phyloP scores from a whole-genome alignment of 352 stramenopile genomes.

The Phytophthora capsici region DNA sequence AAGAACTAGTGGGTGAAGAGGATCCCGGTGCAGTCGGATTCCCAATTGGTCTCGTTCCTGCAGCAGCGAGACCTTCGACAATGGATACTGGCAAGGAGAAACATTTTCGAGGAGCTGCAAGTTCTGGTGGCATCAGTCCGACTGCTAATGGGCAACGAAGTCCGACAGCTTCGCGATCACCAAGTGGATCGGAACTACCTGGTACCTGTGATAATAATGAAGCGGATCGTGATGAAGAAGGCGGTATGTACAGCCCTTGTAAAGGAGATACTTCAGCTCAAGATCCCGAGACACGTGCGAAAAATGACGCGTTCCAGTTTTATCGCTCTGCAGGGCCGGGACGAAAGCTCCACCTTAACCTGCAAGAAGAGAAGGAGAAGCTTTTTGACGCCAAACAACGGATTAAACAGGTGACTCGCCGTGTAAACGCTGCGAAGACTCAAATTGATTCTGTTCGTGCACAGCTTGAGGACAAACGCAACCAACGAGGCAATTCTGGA shows the following conservation, averaged over 20 bases:
- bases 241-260: conserved; percentile 8
- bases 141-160: conserved; percentile 37
- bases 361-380: conserved; percentile 81
- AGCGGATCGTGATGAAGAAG: conserved; percentile 33
- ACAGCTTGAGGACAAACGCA: conserved; percentile 74
- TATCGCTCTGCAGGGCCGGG: conserved; percentile 63
- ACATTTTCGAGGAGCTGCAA: conserved; percentile 12
- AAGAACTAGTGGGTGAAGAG: conserved; percentile 65
- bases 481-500: conserved; percentile 24
- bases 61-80: conserved; percentile 62
- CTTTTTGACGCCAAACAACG: conserved; percentile 76
- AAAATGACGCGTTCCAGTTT: conserved; percentile 78
- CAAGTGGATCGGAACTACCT: conserved; percentile 23
- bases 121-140: conserved; percentile 4
- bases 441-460: conserved; percentile 72
- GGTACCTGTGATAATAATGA: conserved; percentile 34
- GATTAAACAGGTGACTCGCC: conserved; percentile 69
- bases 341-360: conserved; percentile 60
- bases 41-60: conserved; percentile 59
- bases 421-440: conserved; percentile 82
- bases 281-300: conserved; percentile 33
- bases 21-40: conserved; percentile 64
- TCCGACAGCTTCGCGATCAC: conserved; percentile 40
- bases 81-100: conserved; percentile 67
- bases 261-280: conserved; percentile 6